phyloP scores from a whole-genome alignment of 108 stramenopile genomes.

The Cyclostephanos invisitatus region DNA sequence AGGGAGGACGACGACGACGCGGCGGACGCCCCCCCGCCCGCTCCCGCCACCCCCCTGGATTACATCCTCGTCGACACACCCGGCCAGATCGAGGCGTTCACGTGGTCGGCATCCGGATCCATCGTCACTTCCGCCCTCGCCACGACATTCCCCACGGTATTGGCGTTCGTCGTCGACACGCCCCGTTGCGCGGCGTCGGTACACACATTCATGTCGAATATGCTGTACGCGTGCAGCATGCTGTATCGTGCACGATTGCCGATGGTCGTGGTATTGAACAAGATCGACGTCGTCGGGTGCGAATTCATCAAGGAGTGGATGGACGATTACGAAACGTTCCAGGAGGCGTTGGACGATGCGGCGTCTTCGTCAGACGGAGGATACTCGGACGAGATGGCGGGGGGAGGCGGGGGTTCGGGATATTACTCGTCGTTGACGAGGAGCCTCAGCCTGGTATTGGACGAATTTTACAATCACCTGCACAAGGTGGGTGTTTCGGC shows the following conservation, averaged over 20 bases:
- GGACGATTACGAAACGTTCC: conserved; percentile 96
- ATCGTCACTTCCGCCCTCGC: conserved; percentile 95
- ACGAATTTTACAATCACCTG: conserved; percentile 96
- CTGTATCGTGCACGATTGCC: conserved; percentile 94
- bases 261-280: conserved; percentile 95
- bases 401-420: conserved; percentile 44
- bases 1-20: background rate
- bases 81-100: conserved; percentile 99
- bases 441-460: conserved; percentile 91
- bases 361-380: conserved; percentile 40
- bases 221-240: conserved; percentile 99
- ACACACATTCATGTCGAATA: conserved; percentile 99
- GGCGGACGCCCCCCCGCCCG: background rate
- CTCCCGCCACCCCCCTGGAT: conserved; percentile 40
- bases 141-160: conserved; percentile 91
- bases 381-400: conserved; percentile 43
- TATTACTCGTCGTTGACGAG: conserved; percentile 94
- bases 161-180: conserved; percentile 97
- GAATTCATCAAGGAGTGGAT: conserved; percentile 97
- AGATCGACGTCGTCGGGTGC: conserved; percentile 85
- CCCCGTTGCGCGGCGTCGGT: conserved; percentile 91
- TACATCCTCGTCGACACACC: conserved; percentile 98
- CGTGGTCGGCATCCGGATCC: conserved; percentile 97
- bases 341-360: conserved; percentile 89
- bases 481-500: conserved; percentile 90